Evolutionary conservation across 2,329 filamentous ascomycete species (phyloP).

Genomic region (Chaetomiaceae sp.): DNA sequence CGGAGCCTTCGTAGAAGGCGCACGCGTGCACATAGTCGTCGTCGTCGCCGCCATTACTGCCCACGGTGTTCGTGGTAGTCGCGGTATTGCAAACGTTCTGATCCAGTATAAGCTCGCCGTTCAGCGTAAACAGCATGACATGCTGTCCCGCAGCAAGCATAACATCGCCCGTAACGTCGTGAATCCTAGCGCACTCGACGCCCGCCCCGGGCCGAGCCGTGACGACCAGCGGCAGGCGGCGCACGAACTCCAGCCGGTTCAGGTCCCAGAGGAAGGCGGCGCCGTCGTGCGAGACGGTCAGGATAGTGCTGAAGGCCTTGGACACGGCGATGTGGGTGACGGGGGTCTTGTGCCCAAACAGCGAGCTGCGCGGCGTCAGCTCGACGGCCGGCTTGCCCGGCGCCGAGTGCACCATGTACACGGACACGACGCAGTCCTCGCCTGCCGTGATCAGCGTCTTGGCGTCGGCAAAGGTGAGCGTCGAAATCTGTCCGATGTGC

Average conservation of each 20-base stretch:
- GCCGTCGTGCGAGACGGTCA: slow-evolving; percentile 77
- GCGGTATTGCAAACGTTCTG: slow-evolving; percentile 61
- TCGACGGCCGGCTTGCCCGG: slow-evolving; percentile 63
- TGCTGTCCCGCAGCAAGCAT: slow-evolving; percentile 72
- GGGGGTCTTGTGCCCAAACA: slow-evolving; percentile 85
- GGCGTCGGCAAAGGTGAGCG: slow-evolving; percentile 78
- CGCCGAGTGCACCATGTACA: slow-evolving; percentile 65
- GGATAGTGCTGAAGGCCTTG: slow-evolving; percentile 78
- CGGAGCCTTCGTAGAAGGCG: slow-evolving; percentile 83
- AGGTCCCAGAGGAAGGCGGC: slow-evolving; percentile 89
- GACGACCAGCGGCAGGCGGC: slow-evolving; percentile 58
- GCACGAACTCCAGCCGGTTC: slow-evolving; percentile 81
- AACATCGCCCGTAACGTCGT: slow-evolving; percentile 86
- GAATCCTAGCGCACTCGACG: slow-evolving; percentile 73
- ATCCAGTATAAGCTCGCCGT: slow-evolving; percentile 74
- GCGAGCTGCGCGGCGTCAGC: slow-evolving; percentile 66
- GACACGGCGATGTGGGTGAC: slow-evolving; percentile 79
- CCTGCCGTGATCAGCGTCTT: slow-evolving; percentile 88
- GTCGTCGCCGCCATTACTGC: slow-evolving; percentile 40
- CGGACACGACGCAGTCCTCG: slow-evolving; percentile 82
- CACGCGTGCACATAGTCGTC: slow-evolving; percentile 77
- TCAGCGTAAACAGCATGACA: slow-evolving; percentile 77
- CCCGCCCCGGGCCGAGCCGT: slow-evolving; percentile 30
- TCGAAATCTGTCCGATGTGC: slow-evolving; percentile 83
- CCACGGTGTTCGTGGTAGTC: neutral